phyloP scores from a whole-genome alignment of 768 basidiomycete genomes.

The Neoboletus subvelutipes region DNA sequence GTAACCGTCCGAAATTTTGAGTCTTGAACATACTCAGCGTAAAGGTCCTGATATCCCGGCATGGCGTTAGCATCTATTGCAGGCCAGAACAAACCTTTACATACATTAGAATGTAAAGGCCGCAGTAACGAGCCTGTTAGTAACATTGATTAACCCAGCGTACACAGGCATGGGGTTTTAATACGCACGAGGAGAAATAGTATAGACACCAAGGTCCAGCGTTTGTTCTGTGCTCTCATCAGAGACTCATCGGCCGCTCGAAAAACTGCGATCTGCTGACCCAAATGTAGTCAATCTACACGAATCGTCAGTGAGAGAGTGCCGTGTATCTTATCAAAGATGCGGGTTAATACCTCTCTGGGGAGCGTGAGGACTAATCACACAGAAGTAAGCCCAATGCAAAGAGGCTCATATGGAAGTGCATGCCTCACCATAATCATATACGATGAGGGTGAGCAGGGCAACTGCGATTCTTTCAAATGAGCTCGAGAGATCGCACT shows the following conservation, averaged over 20 bases:
- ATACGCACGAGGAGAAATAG: not conserved
- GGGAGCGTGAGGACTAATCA: slow-evolving; percentile 8
- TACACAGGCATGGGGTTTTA: too few species aligned
- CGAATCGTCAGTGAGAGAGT: not conserved
- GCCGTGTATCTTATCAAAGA: not conserved
- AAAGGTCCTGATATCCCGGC: not conserved
- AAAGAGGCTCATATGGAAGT: not conserved
- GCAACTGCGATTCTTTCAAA: not conserved
- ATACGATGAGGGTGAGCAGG: slow-evolving; percentile 5
- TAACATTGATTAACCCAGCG: too few species aligned
- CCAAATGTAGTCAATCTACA: not conserved
- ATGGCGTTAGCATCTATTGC: not conserved
- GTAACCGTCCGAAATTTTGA: too few species aligned
- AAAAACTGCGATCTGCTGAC: not conserved
- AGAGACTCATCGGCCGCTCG: not conserved
- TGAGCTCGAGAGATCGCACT: not conserved
- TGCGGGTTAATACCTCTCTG: not conserved
- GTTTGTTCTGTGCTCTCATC: not conserved
- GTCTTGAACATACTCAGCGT: not conserved
- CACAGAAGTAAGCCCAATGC: not conserved
- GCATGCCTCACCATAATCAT: slow-evolving; percentile 10
- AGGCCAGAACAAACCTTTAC: not conserved
- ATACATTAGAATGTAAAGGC: slow-evolving; percentile 8
- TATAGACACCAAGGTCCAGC: not conserved
- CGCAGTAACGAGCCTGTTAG: slow-evolving; percentile 12